phyloP scores from a whole-genome alignment of 2,329 filamentous ascomycete species.

The Ascochyta koolunga region DNA sequence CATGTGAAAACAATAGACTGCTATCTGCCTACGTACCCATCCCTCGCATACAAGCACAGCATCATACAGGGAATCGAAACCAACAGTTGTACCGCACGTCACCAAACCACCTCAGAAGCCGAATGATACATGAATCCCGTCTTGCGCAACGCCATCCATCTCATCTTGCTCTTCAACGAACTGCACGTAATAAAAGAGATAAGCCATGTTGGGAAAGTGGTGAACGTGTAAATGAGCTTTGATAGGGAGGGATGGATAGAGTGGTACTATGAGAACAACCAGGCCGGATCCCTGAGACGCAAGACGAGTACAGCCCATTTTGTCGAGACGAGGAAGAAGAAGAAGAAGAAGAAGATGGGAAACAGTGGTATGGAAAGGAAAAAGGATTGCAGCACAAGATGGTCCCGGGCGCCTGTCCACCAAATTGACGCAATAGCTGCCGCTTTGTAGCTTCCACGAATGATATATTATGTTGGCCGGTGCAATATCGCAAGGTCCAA shows the following conservation, averaged over 20 bases:
- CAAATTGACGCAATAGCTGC: conserved; percentile 32
- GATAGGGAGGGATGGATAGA: conserved; percentile 23
- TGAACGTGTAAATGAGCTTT: conserved; percentile 16
- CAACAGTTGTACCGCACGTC: neutral
- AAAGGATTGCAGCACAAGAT: conserved; percentile 33
- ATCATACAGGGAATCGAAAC: conserved; percentile 15
- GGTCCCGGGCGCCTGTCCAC: conserved; percentile 42
- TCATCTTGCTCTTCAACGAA: conserved; percentile 13
- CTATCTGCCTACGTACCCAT: conserved; percentile 13
- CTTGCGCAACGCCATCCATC: conserved; percentile 13
- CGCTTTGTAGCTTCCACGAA: conserved; percentile 33
- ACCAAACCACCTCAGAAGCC: conserved; percentile 20
- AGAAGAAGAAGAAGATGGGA: conserved; percentile 29
- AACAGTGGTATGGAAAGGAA: conserved; percentile 44
- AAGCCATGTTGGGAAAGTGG: conserved; percentile 14
- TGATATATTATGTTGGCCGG: conserved; percentile 42
- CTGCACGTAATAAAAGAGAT: conserved; percentile 20
- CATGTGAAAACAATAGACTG: conserved; percentile 3
- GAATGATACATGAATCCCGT: conserved; percentile 30
- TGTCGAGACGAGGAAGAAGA: conserved; percentile 29
- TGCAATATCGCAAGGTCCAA: conserved; percentile 28
- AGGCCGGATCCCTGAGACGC: conserved; percentile 24
- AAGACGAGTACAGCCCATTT: conserved; percentile 24
- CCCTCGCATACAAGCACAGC: conserved; percentile 13
- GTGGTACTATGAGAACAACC: conserved; percentile 35